Evolutionary conservation across 2,329 filamentous ascomycete genomes (phyloP), one percentile per base, ranked within the genome.

Genomic region (Tolypocladium capitatum): DNA sequence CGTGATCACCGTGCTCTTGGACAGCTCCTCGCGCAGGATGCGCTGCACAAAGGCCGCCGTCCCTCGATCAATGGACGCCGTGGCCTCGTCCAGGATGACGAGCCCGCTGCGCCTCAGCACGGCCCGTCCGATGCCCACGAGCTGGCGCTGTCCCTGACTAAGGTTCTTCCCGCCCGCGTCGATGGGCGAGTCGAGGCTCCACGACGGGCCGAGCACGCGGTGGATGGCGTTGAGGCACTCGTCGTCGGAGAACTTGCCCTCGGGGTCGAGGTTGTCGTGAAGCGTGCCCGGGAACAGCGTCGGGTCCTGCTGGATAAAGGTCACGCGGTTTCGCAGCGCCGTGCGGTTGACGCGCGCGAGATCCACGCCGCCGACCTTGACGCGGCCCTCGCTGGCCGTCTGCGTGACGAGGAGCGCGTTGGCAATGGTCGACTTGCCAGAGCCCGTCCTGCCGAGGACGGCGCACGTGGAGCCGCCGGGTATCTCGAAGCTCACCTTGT

Each of bases 401-500:
- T 81, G 68, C 0, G 76, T 79, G 3, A 72, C 75, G 0, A 80
- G 68, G 1, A 83, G 67, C 2, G 75, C 74, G 30, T 81, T 72
- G 2, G 78, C 78, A 2, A 82, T 68, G 0, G 89, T 95, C 28
- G 84, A 90, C 66, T 96, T 96, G 16, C 89, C 89, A 0, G 86
- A 92, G 0, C 86, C 83, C 0, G 90, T 95, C 33, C 89, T 80
- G 1, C 89, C 89, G 1, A 91, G 82, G 6, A 95, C 78, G 0
- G 76, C 76, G 35, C 78, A 78, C 0, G 75, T 80, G 9, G 75
- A 69, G 1, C 76, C 75, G 3, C 75, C 75, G 0, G 85, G 84
- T 46, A 95, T 87, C 2, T 72, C 77, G 51, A 95, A 81, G 0
- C 77, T 80, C 28, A 94, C 71, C 41, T 82, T 70, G 8, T 72